Percentiles rank a stretch among this genome's conserved stretches.
Conservation (phyloP, 345 rosid species). For the Euphorbia peplus region DNA sequence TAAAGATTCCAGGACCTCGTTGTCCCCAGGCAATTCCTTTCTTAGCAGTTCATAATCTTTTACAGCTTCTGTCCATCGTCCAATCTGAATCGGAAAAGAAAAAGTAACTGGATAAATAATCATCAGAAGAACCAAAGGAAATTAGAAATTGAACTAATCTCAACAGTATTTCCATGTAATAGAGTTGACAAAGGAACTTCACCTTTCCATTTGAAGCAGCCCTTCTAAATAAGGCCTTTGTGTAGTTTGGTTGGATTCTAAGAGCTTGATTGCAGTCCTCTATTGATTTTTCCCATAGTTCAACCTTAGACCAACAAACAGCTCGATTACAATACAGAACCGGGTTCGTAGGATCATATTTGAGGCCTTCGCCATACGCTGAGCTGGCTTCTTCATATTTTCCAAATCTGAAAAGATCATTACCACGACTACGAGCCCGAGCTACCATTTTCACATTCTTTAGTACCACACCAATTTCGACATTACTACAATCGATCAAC, state of each 20-base stretch:
- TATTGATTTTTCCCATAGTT: slow-evolving; percentile 73
- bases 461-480: slow-evolving; percentile 50
- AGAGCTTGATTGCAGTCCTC: slow-evolving; percentile 82
- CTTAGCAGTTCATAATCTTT: slow-evolving; percentile 77
- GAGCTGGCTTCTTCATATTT: slow-evolving; percentile 88
- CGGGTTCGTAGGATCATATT: slow-evolving; percentile 72
- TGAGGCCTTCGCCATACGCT: slow-evolving; percentile 86
- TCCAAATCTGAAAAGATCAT: slow-evolving; percentile 87
- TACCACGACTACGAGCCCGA: slow-evolving; percentile 76
- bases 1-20: slow-evolving; percentile 73
- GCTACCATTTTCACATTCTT: slow-evolving; percentile 60
- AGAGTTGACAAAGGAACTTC: slow-evolving; percentile 11
- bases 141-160: not conserved
- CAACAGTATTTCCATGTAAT: not conserved
- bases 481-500: slow-evolving; percentile 62
- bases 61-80: slow-evolving; percentile 86
- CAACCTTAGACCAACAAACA: slow-evolving; percentile 85
- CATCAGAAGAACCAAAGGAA: not conserved
- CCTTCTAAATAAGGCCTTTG: slow-evolving; percentile 73
- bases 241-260: slow-evolving; percentile 62
- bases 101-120: slow-evolving; percentile 4
- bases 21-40: slow-evolving; percentile 70
- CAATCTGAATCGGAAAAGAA: slow-evolving; percentile 43
- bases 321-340: slow-evolving; percentile 78
- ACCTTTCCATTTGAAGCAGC: slow-evolving; percentile 90